Evolutionary conservation across 306 rosid species (phyloP).

Genomic region (Rosa lucieae): DNA sequence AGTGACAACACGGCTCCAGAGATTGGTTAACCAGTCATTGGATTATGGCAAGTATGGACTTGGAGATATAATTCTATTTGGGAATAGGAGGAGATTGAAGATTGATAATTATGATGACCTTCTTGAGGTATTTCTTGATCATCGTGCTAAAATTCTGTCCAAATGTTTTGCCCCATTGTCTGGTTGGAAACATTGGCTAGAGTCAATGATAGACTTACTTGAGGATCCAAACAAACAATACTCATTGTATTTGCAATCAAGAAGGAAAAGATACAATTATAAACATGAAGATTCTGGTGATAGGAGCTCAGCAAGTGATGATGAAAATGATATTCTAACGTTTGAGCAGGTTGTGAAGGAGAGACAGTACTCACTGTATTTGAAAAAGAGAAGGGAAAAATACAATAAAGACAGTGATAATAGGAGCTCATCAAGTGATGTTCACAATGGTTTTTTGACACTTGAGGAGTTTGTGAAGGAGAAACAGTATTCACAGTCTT

Average conservation of each 20-base stretch:
- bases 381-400: not conserved
- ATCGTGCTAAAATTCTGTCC: conserved; percentile 10
- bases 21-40: not conserved
- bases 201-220: conserved; percentile 28
- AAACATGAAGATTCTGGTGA: too few relatives aligned
- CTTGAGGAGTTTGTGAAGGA: conserved; percentile 37
- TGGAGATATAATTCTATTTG: conserved; percentile 40
- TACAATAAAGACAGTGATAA: not conserved
- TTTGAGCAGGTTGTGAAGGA: not conserved
- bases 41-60: conserved; percentile 19
- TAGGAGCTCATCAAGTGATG: not conserved
- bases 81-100: conserved; percentile 31
- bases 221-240: conserved; percentile 35
- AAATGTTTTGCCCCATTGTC: not conserved
- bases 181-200: conserved; percentile 22
- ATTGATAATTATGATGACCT: conserved; percentile 24
- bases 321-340: too few relatives aligned
- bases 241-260: conserved; percentile 11
- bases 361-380: conserved; percentile 9
- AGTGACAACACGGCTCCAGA: conserved; percentile 35
- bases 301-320: too few relatives aligned
- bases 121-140: conserved; percentile 19
- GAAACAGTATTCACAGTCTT: conserved; percentile 3
- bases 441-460: not conserved
- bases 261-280: not conserved